Base-by-base conservation (phyloP, 257 asterid species). In the Datura wrightii region DNA sequence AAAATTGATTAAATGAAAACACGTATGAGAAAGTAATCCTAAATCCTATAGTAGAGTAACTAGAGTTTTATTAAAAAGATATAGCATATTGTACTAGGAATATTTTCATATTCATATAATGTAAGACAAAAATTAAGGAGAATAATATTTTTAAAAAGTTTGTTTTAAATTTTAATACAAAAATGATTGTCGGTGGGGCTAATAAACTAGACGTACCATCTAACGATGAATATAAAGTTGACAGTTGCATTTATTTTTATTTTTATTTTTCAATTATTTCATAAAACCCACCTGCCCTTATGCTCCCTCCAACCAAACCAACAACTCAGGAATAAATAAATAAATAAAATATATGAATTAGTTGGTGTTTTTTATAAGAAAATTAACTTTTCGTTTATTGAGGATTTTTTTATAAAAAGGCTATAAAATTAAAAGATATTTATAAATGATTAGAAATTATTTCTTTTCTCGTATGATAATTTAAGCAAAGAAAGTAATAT, bases 401-500 rank as follows among this genome's bases (percentile, higher is more conserved):
- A 1, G 0, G 52, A 0, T 9, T 24, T 19, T 24, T 24, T 24
- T 24, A 24, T 24, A 24, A 24, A 24, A 24, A 24, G 31, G 31
- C 31, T 24, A 24, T 24, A 24, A 24, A 24, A 24, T 24, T 24
- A 24, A 24, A 24, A 24, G 31, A 24, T 24, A 24, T 24, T 24
- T 24, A 1, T 24, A 24, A 24, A 24, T 24, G 31, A 24, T 24
- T 24, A 24, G 1, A 24, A 24, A 24, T 24, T 24, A 24, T 24
- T 24, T 24, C 31, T 24, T 24, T 24, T 24, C 0, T 24, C 31
- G 31, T 24, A 24, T 24, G 24, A 55, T 55, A 55, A 55, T 1
- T 2, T 0, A 16, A 0, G 0, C 9, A 19, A 10, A 50, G 4
- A 50, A 3, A 19, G 0, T 8, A 60, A 60, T 1, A 0, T 19